Percentiles rank a stretch among this genome's conserved stretches.
Evolutionary conservation across 768 basidiomycete genomes (phyloP).

Genomic region (Suillus subaureus): DNA sequence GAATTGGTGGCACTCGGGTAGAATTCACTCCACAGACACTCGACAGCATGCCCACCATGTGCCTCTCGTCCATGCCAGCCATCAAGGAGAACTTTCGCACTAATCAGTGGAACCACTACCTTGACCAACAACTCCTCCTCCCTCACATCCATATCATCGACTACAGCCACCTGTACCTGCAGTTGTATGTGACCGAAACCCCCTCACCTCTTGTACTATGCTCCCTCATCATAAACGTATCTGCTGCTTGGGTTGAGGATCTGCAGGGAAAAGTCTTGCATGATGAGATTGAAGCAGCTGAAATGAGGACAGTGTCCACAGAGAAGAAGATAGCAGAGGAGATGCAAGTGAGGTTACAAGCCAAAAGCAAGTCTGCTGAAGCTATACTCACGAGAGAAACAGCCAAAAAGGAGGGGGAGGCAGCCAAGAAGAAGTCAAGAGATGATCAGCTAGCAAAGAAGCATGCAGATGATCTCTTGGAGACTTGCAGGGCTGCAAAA

Average conservation of each 20-base stretch:
- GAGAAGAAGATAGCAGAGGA: neutral
- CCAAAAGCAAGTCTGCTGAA: neutral
- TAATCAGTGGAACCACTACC: too few species aligned
- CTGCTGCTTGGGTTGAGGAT: neutral
- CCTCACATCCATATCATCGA: too few species aligned
- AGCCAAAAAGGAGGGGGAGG: neutral
- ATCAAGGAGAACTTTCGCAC: too few species aligned
- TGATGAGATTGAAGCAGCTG: neutral
- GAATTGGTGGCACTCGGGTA: too few species aligned
- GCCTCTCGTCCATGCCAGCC: too few species aligned
- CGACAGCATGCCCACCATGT: too few species aligned
- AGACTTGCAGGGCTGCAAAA: too few species aligned
- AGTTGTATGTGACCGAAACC: neutral
- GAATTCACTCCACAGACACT: too few species aligned
- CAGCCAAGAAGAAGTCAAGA: neutral
- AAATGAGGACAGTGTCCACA: neutral
- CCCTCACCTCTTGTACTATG: neutral
- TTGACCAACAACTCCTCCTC: too few species aligned
- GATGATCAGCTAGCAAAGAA: neutral
- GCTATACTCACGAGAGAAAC: neutral
- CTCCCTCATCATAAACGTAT: neutral
- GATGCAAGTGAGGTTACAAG: neutral
- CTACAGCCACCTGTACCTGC: neutral
- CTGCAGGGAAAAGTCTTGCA: neutral
- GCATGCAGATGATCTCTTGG: neutral